A percentile compares a stretch with the other conserved stretches of the same genome.
phyloP scores from a whole-genome alignment of 352 stramenopile species.

The Phytophthora nicotianae region DNA sequence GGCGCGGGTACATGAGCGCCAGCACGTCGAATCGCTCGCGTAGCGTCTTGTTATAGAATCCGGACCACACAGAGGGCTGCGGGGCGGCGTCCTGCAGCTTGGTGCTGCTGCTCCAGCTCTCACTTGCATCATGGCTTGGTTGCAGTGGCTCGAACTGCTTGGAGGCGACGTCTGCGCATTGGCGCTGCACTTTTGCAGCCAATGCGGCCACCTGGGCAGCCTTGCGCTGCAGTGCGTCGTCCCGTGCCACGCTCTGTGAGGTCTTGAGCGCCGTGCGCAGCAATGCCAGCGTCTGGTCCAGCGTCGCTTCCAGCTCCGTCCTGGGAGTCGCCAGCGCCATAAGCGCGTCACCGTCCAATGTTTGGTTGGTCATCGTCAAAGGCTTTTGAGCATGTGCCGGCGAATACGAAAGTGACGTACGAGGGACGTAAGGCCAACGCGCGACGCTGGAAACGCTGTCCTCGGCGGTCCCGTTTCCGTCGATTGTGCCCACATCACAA shows the following conservation, averaged over 20 bases:
- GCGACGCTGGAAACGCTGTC: too few relatives aligned
- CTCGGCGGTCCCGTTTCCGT: neutral
- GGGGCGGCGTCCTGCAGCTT: conserved; percentile 17
- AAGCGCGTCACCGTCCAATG: conserved; percentile 25
- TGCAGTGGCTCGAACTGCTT: conserved; percentile 63
- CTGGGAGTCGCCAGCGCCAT: conserved; percentile 8
- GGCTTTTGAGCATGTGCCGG: conserved; percentile 12
- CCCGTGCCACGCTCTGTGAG: neutral
- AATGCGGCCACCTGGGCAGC: conserved; percentile 22
- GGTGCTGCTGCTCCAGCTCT: conserved; percentile 27
- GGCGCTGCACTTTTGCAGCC: conserved; percentile 38
- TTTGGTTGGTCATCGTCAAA: conserved; percentile 39
- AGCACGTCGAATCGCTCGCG: conserved; percentile 84
- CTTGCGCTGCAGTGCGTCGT: conserved; percentile 26
- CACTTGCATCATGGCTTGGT: conserved; percentile 42
- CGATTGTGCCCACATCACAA: neutral
- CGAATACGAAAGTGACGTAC: conserved; percentile 28
- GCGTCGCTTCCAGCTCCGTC: conserved; percentile 21
- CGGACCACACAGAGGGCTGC: conserved; percentile 86
- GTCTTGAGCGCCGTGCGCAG: conserved; percentile 39
- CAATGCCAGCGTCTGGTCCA: conserved; percentile 42
- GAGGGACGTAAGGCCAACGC: too few relatives aligned
- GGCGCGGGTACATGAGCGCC: conserved; percentile 81
- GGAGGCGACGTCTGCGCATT: neutral
- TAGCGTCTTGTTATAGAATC: conserved; percentile 91